Percentiles rank a stretch among this genome's conserved stretches.
phyloP scores from a whole-genome alignment of 2,329 filamentous ascomycete genomes.

The Calonectria naviculata region DNA sequence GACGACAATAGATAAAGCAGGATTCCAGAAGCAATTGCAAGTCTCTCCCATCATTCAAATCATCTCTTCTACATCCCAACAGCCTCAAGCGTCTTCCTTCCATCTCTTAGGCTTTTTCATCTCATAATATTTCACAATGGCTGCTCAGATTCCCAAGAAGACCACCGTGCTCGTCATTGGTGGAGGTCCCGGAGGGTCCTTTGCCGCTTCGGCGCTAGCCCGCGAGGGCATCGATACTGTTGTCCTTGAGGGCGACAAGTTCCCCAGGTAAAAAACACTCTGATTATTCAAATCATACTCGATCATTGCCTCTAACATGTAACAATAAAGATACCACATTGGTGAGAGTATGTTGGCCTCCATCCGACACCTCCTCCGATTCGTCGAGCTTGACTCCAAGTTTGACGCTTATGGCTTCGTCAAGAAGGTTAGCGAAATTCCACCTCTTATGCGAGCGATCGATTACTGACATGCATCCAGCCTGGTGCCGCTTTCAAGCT shows the following conservation, averaged over 20 bases:
- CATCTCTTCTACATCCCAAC: background rate
- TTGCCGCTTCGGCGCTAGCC: slow-evolving; percentile 16
- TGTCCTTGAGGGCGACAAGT: slow-evolving; percentile 16
- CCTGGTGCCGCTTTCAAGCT: slow-evolving; percentile 54
- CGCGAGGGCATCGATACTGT: slow-evolving; percentile 17
- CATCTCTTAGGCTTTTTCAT: no score
- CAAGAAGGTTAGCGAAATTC: slow-evolving; percentile 46
- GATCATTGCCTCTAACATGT: background rate
- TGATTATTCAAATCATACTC: background rate
- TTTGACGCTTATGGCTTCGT: slow-evolving; percentile 54
- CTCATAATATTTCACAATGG: background rate
- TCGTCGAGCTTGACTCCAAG: slow-evolving; percentile 54
- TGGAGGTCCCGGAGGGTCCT: slow-evolving; percentile 17
- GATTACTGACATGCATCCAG: background rate
- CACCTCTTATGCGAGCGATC: background rate
- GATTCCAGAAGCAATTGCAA: background rate
- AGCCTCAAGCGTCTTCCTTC: background rate
- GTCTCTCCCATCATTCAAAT: background rate
- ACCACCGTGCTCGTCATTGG: slow-evolving; percentile 17
- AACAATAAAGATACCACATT: slow-evolving; percentile 47
- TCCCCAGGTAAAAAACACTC: slow-evolving; percentile 8
- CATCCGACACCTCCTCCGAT: slow-evolving; percentile 54
- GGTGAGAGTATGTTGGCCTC: slow-evolving; percentile 51
- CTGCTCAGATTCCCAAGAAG: slow-evolving; percentile 22
- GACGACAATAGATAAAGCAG: slow-evolving; percentile 13